Evolutionary conservation across 2,329 filamentous ascomycete genomes (phyloP).

Genomic region (Alternaria novae-zelandiae): DNA sequence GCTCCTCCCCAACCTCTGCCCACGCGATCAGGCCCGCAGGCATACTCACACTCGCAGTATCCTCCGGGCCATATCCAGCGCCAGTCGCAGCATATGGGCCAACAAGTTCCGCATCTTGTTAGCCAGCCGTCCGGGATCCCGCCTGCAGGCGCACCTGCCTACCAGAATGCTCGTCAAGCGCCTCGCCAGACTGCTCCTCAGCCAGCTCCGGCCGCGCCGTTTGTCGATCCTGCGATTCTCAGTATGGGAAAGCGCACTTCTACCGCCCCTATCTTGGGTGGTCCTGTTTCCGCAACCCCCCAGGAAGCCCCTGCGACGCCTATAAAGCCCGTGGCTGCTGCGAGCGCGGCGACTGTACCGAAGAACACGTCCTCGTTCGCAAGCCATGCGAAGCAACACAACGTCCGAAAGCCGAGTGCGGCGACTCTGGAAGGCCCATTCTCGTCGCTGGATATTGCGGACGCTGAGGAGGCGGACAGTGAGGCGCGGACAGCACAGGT

Average conservation of each 20-base stretch:
- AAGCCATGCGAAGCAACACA: slow-evolving; percentile 36
- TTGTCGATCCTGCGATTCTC: slow-evolving; percentile 84
- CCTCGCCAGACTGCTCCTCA: slow-evolving; percentile 28
- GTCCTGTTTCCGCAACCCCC: slow-evolving; percentile 29
- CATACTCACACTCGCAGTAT: slow-evolving; percentile 32
- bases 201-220: slow-evolving; percentile 48
- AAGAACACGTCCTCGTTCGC: slow-evolving; percentile 49
- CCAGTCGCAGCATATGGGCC: slow-evolving; percentile 6
- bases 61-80: slow-evolving; percentile 20
- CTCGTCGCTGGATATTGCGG: slow-evolving; percentile 49
- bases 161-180: slow-evolving; percentile 2
- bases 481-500: slow-evolving; percentile 37
- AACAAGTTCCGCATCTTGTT: slow-evolving; percentile 17
- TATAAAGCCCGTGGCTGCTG: slow-evolving; percentile 48
- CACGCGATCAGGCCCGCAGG: slow-evolving; percentile 20
- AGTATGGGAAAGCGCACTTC: slow-evolving; percentile 62
- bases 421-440: slow-evolving; percentile 50
- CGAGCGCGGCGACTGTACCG: slow-evolving; percentile 44
- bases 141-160: slow-evolving; percentile 4
- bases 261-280: slow-evolving; percentile 26
- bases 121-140: slow-evolving; percentile 17
- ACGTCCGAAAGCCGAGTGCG: slow-evolving; percentile 44
- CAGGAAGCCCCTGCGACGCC: slow-evolving; percentile 53
- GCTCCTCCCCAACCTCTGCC: slow-evolving; percentile 21
- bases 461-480: slow-evolving; percentile 47